These are phyloP conservation scores for Cordyceps farinosa DNA, from an alignment of 2,329 filamentous ascomycete genomes.

Conservation along the genomic window DNA sequence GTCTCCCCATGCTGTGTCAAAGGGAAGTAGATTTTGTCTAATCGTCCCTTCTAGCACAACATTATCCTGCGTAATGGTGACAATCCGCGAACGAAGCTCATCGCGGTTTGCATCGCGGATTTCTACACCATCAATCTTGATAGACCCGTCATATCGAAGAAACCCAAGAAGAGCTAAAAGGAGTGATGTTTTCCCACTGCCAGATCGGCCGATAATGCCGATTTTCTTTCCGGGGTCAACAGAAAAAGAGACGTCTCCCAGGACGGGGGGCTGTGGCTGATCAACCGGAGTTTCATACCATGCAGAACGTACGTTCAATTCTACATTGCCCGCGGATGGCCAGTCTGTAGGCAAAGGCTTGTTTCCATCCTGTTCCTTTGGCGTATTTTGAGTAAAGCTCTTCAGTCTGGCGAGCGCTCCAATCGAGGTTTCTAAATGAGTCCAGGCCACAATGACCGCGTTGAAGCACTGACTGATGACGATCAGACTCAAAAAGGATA, in stretches of 20 bases:
- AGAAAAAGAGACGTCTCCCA: background rate
- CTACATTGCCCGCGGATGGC: background rate
- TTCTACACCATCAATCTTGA: conserved; percentile 11
- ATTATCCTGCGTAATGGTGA: conserved; percentile 2
- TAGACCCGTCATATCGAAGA: background rate
- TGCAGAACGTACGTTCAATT: background rate
- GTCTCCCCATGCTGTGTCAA: background rate
- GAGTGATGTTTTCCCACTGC: conserved; percentile 6
- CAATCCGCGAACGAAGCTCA: conserved; percentile 5
- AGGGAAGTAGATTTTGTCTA: conserved; percentile 6
- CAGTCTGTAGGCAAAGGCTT: background rate
- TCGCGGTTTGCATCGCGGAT: background rate
- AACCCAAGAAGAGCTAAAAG: background rate
- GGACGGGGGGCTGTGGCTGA: background rate
- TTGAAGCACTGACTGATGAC: background rate
- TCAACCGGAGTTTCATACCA: background rate
- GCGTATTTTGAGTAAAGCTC: background rate
- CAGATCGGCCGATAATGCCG: background rate
- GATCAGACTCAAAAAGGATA: background rate
- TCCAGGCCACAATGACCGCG: background rate
- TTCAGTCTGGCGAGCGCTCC: background rate
- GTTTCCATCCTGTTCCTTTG: background rate
- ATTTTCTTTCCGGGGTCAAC: background rate
- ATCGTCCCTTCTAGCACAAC: background rate
- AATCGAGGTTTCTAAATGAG: background rate